Conservation (phyloP, 768 basidiomycete genomes). For the Tylopilus subfusipes region DNA sequence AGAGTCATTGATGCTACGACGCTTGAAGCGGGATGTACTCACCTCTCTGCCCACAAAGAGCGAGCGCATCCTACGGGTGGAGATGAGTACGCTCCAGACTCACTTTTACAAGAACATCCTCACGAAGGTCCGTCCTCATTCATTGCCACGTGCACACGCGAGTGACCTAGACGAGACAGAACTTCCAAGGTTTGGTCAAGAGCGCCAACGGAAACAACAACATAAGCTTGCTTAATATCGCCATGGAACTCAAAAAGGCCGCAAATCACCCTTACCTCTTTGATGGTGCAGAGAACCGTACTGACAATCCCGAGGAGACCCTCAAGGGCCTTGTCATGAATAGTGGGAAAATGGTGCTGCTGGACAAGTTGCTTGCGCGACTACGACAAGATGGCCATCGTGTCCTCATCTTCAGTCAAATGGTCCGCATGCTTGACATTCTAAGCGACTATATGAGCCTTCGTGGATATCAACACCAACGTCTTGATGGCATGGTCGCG, state of each 20-base stretch:
- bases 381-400: constrained; percentile 92
- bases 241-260: constrained; percentile 99
- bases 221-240: constrained; percentile 95
- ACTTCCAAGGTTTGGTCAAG: constrained; percentile 89
- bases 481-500: constrained; percentile 92
- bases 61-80: constrained; percentile 94
- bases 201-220: constrained; percentile 85
- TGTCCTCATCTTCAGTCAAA: constrained; percentile 98
- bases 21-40: constrained; percentile 93
- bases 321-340: constrained; percentile 97
- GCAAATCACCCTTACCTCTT: constrained; percentile 98
- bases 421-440: constrained; percentile 99
- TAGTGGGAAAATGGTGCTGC: constrained; percentile 96
- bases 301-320: constrained; percentile 69
- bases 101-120: constrained; percentile 99
- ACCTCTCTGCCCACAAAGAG: constrained; percentile 97
- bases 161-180: constrained; percentile 43
- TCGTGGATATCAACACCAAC: constrained; percentile 88
- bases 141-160: not conserved
- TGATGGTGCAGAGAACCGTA: constrained; percentile 82
- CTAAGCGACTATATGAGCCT: constrained; percentile 94
- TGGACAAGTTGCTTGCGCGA: constrained; percentile 92
- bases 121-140: constrained; percentile 59
- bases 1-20: constrained; percentile 89
- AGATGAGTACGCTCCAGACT: constrained; percentile 95